Evolutionary conservation across 2,329 filamentous ascomycete genomes (phyloP).

Genomic region (Lecanoromycetidae sp.): DNA sequence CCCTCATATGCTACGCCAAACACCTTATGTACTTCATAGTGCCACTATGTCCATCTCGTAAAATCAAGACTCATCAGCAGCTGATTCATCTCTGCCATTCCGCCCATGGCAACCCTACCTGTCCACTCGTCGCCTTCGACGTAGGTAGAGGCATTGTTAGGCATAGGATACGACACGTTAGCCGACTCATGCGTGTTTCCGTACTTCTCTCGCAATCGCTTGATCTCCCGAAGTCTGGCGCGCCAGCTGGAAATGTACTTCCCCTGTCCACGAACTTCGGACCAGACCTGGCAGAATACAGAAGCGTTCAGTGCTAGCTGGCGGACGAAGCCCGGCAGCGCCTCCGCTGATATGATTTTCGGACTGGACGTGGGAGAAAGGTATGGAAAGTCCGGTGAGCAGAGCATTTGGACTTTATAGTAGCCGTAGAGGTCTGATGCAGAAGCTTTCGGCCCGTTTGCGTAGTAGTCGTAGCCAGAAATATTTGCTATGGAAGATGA

Average conservation of each 20-base stretch:
- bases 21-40: background rate
- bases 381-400: conserved; percentile 76
- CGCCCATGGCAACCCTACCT: conserved; percentile 15
- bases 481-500: background rate
- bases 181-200: conserved; percentile 30
- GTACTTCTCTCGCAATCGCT: conserved; percentile 61
- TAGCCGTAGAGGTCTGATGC: conserved; percentile 37
- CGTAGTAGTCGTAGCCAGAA: conserved; percentile 22
- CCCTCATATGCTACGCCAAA: too few relatives aligned
- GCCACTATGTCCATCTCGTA: conserved; percentile 15
- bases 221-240: conserved; percentile 73
- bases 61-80: conserved; percentile 16
- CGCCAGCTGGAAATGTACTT: conserved; percentile 87
- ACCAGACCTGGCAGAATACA: conserved; percentile 88
- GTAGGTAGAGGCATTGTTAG: conserved; percentile 13
- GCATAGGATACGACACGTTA: conserved; percentile 18
- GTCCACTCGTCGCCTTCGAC: conserved; percentile 14
- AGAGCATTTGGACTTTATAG: conserved; percentile 82
- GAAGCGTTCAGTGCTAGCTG: conserved; percentile 85
- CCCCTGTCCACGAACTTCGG: conserved; percentile 54
- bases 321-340: conserved; percentile 73
- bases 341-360: conserved; percentile 75
- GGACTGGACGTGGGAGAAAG: conserved; percentile 81
- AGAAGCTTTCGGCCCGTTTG: conserved; percentile 25
- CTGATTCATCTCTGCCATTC: conserved; percentile 15